phyloP scores from a whole-genome alignment of 2,329 filamentous ascomycete species.

The Ceratocystis colombiana region DNA sequence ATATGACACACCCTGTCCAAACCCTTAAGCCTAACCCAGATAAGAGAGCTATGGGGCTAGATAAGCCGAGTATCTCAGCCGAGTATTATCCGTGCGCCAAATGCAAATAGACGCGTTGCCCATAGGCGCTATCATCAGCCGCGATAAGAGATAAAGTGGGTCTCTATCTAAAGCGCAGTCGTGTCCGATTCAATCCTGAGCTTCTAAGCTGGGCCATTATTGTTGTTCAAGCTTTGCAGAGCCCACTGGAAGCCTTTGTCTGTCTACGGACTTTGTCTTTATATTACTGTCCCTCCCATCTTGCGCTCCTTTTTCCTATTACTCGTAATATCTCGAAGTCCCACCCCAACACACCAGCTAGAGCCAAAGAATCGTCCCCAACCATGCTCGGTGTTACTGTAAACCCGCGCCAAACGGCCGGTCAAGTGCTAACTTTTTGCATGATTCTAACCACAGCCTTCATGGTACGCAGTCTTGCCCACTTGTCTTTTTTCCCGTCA shows the following conservation, averaged over 20 bases:
- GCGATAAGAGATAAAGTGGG: slow-evolving; percentile 4
- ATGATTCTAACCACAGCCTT: slow-evolving; percentile 85
- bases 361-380: not conserved
- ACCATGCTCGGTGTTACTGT: slow-evolving; percentile 58
- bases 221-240: not conserved
- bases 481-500: not conserved
- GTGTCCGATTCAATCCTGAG: slow-evolving; percentile 8
- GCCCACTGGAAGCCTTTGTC: not conserved
- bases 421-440: slow-evolving; percentile 80
- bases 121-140: not conserved
- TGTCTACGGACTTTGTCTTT: not conserved
- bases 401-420: slow-evolving; percentile 70
- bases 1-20: too few species aligned
- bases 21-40: too few species aligned
- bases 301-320: not conserved
- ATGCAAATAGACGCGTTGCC: not conserved
- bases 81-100: not conserved
- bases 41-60: too few species aligned
- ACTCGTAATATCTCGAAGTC: not conserved
- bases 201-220: not conserved
- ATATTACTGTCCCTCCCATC: not conserved
- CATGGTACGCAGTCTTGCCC: slow-evolving; percentile 49
- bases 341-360: too few species aligned
- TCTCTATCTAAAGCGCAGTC: not conserved
- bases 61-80: not conserved